Evolutionary conservation across 176 grass and related monocot species (phyloP).

Genomic region (Carex scoparia): DNA sequence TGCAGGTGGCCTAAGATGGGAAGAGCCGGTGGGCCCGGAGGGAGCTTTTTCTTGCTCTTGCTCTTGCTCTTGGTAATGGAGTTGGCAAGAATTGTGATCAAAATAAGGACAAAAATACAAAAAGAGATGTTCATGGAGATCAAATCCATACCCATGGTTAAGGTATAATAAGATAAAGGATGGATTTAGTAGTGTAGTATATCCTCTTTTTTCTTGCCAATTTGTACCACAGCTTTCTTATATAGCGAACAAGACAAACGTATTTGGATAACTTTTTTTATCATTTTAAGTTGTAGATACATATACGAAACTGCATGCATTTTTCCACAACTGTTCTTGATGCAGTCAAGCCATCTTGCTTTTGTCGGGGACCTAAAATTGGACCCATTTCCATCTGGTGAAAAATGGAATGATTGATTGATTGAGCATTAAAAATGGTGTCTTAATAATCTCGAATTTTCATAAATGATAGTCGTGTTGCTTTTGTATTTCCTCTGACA

Average conservation of each 20-base stretch:
- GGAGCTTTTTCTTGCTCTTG: conserved; percentile 4
- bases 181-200: neutral
- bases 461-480: no score
- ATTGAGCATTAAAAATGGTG: neutral
- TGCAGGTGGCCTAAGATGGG: conserved; percentile 30
- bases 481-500: no score
- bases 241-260: neutral
- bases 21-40: conserved; percentile 8
- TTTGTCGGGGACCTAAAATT: neutral
- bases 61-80: neutral
- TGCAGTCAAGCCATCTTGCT: neutral
- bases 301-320: neutral
- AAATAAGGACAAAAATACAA: neutral
- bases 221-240: neutral
- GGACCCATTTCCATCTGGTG: neutral
- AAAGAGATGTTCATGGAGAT: neutral
- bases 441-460: no score
- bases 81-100: neutral
- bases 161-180: neutral
- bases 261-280: neutral
- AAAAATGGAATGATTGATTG: no score
- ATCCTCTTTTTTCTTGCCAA: neutral
- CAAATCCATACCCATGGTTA: conserved; percentile 8
- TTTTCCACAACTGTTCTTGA: no score
- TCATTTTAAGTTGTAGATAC: neutral